Conservation (phyloP, 2,329 filamentous ascomycete species). For the Paracamarosporium sp. region DNA sequence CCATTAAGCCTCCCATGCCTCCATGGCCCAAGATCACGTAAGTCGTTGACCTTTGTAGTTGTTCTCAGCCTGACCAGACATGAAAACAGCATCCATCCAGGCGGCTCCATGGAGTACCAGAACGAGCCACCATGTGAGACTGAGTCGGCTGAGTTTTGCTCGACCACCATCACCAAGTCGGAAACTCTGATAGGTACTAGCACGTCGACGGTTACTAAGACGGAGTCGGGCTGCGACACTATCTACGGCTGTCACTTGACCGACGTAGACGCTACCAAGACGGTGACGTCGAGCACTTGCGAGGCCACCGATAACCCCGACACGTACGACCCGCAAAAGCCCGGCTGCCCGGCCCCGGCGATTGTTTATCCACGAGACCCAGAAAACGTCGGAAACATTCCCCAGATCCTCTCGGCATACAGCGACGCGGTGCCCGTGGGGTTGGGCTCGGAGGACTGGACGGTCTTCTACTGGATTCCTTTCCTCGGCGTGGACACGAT, state of each 20-base stretch:
- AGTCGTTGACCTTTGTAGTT: not conserved
- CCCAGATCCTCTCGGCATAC: not conserved
- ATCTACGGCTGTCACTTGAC: not conserved
- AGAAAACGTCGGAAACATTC: not conserved
- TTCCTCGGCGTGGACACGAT: constrained; percentile 1
- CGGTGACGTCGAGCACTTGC: not conserved
- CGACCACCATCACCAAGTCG: constrained; percentile 1
- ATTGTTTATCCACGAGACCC: not conserved
- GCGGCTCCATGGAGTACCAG: not conserved
- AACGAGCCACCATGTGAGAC: not conserved
- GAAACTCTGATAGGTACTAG: not conserved
- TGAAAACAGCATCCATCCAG: not conserved
- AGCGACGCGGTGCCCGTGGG: not conserved
- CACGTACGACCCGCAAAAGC: not conserved
- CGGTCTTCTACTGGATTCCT: constrained; percentile 3
- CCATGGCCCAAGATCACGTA: constrained; percentile 1
- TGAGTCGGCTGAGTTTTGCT: not conserved
- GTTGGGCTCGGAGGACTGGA: constrained; percentile 1
- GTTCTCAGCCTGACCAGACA: not conserved
- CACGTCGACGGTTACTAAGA: not conserved
- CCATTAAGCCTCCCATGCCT: not conserved
- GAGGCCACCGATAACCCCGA: not conserved
- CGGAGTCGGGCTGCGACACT: not conserved
- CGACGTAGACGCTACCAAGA: not conserved
- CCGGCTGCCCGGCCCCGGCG: not conserved